Base-by-base conservation (phyloP, 345 rosid genomes). In the Abelmoschus esculentus region DNA sequence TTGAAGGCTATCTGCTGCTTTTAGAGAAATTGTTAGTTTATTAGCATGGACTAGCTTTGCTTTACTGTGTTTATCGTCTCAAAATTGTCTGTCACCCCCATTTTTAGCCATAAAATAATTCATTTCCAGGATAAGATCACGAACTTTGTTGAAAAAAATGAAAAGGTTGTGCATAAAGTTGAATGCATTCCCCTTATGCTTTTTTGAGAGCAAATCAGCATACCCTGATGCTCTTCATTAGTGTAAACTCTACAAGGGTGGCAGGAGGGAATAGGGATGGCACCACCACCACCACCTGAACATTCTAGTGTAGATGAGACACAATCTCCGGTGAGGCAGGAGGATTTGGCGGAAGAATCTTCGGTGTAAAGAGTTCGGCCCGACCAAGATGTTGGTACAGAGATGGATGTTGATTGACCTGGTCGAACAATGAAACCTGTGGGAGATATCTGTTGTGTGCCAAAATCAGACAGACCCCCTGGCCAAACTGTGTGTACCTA, bases 281-380 rank as follows among this genome's bases (percentile, higher is more conserved):
- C 88, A 3, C 86, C 86, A 2, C 65, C 26, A 22, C 26, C 26
- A 22, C 26, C 46, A 0, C 92, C 89, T 5, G 85, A 67, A 73
- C 96, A 89, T 67, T 84, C 82, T 0, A 86, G 64, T 13, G 77
- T 2, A 17, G 84, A 73, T 14, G 87, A 84, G 65, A 80, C 83
- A 49, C 92, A 89, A 72, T 89, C 90, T 0, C 83, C 89, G 1
- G 89, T 85, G 28, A 81, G 70, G 65, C 92, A 89, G 22, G 84
- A 58, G 80, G 84, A 86, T 28, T 78, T 84, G 0, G 87, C 86
- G 29, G 89, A 75, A 66, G 85, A 9, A 62, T 85, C 82, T 73
- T 77, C 78, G 22, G 84, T 55, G 80, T 90, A 89, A 61, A 59
- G 63, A 0, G 87, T 89, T 31, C 90, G 87, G 2, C 82, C 96